Evolutionary conservation across 1,284 basidiomycete species (phyloP).

Genomic region (Tetrapyrgos nigripes): DNA sequence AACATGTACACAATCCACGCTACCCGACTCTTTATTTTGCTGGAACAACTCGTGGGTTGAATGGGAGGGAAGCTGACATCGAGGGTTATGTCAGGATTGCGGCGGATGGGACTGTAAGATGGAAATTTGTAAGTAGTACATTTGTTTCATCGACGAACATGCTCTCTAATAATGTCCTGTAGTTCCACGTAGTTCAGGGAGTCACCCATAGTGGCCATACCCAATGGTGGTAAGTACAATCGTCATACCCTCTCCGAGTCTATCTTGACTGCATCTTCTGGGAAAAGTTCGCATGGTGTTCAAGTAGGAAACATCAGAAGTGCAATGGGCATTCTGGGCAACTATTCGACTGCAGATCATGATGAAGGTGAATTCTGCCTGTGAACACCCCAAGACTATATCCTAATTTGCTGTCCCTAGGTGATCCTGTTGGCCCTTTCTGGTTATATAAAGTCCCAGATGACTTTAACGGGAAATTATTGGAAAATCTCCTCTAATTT

Average conservation of each 20-base stretch:
- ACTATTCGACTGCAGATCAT: conserved; percentile 68
- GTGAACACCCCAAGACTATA: neutral
- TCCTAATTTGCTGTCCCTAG: conserved; percentile 32
- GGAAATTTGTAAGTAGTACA: conserved; percentile 64
- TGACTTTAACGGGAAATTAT: conserved; percentile 33
- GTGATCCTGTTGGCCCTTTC: conserved; percentile 69
- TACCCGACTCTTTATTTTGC: conserved; percentile 61
- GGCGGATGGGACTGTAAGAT: conserved; percentile 58
- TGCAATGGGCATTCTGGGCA: conserved; percentile 66
- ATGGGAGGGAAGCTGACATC: conserved; percentile 52
- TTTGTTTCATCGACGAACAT: conserved; percentile 5
- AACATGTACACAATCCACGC: conserved; percentile 10
- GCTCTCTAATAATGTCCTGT: neutral
- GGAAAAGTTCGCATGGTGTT: conserved; percentile 63
- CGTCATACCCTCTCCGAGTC: too few relatives aligned
- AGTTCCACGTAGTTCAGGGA: conserved; percentile 41
- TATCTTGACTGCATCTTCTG: neutral
- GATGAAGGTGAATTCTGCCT: conserved; percentile 51
- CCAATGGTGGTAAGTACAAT: conserved; percentile 58
- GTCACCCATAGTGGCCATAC: conserved; percentile 54
- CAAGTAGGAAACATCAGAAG: conserved; percentile 69
- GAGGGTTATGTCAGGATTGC: conserved; percentile 65
- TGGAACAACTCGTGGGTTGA: conserved; percentile 53
- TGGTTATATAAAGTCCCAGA: conserved; percentile 65
- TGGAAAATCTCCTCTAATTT: conserved; percentile 33